A percentile compares a stretch with the other conserved stretches of the same genome.
phyloP scores from a whole-genome alignment of 2,329 filamentous ascomycete genomes.

The Cercospora beticola region DNA sequence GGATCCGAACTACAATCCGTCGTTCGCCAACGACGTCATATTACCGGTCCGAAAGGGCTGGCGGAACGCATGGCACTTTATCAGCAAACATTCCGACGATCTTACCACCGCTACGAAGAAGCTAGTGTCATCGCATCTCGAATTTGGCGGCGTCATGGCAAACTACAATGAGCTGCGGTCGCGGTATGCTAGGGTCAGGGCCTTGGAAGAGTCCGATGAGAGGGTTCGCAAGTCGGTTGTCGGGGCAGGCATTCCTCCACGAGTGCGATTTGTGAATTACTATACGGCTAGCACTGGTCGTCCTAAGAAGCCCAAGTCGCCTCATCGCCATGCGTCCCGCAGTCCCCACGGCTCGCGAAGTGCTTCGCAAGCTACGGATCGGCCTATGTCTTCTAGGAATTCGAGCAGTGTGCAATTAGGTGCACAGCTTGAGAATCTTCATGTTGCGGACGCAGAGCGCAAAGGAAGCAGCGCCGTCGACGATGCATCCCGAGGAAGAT shows the following conservation, averaged over 20 bases:
- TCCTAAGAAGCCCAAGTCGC: slow-evolving; percentile 55
- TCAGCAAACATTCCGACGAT: slow-evolving; percentile 76
- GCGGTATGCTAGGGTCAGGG: slow-evolving; percentile 68
- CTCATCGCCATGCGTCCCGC: slow-evolving; percentile 34
- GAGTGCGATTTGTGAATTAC: slow-evolving; percentile 83
- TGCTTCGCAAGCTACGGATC: background rate
- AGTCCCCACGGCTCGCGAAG: slow-evolving; percentile 15
- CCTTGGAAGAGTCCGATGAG: slow-evolving; percentile 69
- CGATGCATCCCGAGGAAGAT: slow-evolving; percentile 16
- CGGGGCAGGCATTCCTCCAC: slow-evolving; percentile 39
- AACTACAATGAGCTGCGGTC: slow-evolving; percentile 69
- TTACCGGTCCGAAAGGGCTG: slow-evolving; percentile 69
- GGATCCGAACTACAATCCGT: slow-evolving; percentile 70
- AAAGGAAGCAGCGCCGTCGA: background rate
- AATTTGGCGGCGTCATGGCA: slow-evolving; percentile 78
- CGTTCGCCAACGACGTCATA: slow-evolving; percentile 71
- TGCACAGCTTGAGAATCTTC: background rate
- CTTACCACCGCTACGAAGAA: slow-evolving; percentile 68
- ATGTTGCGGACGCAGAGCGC: background rate
- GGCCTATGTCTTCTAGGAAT: background rate
- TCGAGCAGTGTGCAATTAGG: background rate
- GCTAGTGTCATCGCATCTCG: slow-evolving; percentile 75
- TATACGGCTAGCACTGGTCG: slow-evolving; percentile 82
- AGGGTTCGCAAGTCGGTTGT: slow-evolving; percentile 38
- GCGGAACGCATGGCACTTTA: slow-evolving; percentile 68